Evolutionary conservation across 75 land plant species (phyloP), one percentile per base, ranked within the genome.

Genomic region (Azolla pinnata): DNA sequence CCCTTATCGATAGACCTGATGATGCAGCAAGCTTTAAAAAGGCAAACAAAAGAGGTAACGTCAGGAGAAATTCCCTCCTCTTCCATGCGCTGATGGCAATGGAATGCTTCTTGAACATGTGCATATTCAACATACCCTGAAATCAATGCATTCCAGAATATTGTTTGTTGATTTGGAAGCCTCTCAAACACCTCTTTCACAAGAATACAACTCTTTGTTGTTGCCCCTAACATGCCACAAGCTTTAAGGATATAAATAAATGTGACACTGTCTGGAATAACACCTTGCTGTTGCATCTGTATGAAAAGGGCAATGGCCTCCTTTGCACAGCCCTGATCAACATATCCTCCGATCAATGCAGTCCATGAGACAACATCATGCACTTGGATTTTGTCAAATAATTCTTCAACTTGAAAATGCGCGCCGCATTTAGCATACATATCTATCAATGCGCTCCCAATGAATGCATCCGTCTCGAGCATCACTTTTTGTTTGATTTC

Each of bases 261-360:
- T 26, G 67, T 79, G 27, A 57, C 16, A 47, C 66, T 54, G 40
- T 79, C 67, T 21, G 82, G 82, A 17, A 2, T 46, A 4, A 54
- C 19, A 5, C 62, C 71, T 33, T 48, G 54, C 4, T 26, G 31
- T 24, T 35, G 62, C 62, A 60, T 60, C 52, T 44, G 27, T 25
- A 44, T 19, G 33, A 63, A 63, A 20, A 29, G 23, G 7, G 5
- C n/a, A 3, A 63, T 19, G 19, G 65, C 62, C 5, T 51, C 57
- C 12, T 19, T 31, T 0, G 28, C 21, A 31, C 21, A 32, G 35
- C 63, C 63, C 56, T 63, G 29, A 27, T 58, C 29, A 10, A 62
- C 65, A 63, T 63, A 63, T 21, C 57, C 57, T 54, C 28, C 57
- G 16, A 54, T 54, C 26, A 31, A 29, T 8, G 57, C 29, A 2